Base-by-base conservation (phyloP, 257 asterid genomes). In the Marsdenia floribunda region DNA sequence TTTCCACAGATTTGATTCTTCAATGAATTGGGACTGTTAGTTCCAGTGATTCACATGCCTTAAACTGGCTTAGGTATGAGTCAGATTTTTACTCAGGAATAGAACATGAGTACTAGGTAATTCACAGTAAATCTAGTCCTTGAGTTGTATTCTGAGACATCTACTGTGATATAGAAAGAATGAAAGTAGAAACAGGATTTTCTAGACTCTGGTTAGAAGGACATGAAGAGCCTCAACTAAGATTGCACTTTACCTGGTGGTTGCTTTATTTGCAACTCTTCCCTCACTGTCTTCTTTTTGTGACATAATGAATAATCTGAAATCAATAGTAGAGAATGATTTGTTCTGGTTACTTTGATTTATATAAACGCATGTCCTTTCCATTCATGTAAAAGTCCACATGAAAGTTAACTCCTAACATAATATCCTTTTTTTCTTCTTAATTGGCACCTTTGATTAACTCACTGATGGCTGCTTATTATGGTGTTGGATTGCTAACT, bases 391-490 rank as follows among this genome's bases (percentile, higher is more conserved):
- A 49, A 7, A 46, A 29, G 16, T 46, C 42, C 10, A 24, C 7
- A 19, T 33, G 49, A 21, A 58, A 44, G 21, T 16, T 76, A 12
- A 13, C 19, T 40, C 15, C 40, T 9, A 5, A 35, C 14, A 5
- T 13, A 22, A 68, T 10, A 33, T 29, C 53, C 19, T 2, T 16
- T 4, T 4, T 26, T 46, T 11, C 49, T 19, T 21, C 65, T 59
- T 75, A 47, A 37, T 24, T 54, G 49, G 33, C n/a, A 18, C 22
- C 2, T 37, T 57, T 70, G 35, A 12, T 26, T 21, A n/a, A 14
- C 38, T 26, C 42, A 38, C 14, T 74, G 80, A 73, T 80, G 67
- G 52, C 57, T 75, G 18, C 72, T 77, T 42, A 73, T 77, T 42
- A 73, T 65, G 44, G 11, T 38, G 67, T 55, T 68, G 15, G 35